Conservation (phyloP, 2,329 filamentous ascomycete species). For the Teratosphaeria nubilosa region DNA sequence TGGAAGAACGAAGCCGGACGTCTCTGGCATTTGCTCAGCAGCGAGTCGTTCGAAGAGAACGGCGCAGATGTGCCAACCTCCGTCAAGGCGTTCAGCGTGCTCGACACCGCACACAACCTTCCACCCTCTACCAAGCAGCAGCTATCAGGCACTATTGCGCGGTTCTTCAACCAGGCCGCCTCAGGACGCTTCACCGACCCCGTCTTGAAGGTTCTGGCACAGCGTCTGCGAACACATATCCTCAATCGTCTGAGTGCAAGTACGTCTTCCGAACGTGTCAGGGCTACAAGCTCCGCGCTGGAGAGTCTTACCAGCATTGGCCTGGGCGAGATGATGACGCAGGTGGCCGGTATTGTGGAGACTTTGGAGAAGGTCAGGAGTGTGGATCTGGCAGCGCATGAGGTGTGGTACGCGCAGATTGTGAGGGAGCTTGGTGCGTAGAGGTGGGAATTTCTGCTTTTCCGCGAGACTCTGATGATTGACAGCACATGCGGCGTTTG, state of each 20-base stretch:
- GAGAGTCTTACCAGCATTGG: slow-evolving; percentile 61
- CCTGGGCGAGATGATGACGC: slow-evolving; percentile 62
- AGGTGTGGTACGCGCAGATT: slow-evolving; percentile 14
- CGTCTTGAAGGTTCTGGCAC: slow-evolving; percentile 57
- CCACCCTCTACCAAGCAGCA: slow-evolving; percentile 36
- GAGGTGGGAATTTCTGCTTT: not conserved
- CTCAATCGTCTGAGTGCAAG: slow-evolving; percentile 53
- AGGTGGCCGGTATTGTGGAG: slow-evolving; percentile 59
- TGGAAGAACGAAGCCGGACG: slow-evolving; percentile 67
- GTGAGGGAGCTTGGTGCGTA: not conserved
- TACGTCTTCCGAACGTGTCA: slow-evolving; percentile 60
- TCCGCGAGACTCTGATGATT: not conserved
- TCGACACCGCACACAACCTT: slow-evolving; percentile 42
- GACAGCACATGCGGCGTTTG: not conserved
- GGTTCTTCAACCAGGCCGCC: slow-evolving; percentile 44
- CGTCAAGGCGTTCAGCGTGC: slow-evolving; percentile 35
- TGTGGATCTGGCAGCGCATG: slow-evolving; percentile 31
- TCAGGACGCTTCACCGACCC: slow-evolving; percentile 44
- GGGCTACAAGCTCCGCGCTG: slow-evolving; percentile 56
- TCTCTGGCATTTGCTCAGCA: slow-evolving; percentile 54
- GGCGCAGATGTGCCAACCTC: slow-evolving; percentile 23
- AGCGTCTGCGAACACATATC: slow-evolving; percentile 57
- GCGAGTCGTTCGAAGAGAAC: slow-evolving; percentile 3
- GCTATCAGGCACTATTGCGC: slow-evolving; percentile 33
- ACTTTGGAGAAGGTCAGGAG: slow-evolving; percentile 53